Conservation (phyloP, 495 filamentous ascomycete genomes). For the Annulohypoxylon bovei region DNA sequence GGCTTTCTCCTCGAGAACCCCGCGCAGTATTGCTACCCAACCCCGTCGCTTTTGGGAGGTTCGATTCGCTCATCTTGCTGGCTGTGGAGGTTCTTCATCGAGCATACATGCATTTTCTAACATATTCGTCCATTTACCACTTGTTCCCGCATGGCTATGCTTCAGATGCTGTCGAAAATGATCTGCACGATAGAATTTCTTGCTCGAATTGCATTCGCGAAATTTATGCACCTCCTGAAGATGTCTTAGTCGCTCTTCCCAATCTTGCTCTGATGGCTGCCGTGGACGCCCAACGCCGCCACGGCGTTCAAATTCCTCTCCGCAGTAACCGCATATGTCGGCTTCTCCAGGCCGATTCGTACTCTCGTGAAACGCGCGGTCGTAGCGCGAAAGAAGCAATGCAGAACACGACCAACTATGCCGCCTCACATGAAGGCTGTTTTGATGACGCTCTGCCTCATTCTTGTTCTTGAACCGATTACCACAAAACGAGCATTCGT, state of each 20-base stretch:
- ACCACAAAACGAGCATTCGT: conserved; percentile 87
- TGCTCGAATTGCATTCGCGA: conserved; percentile 96
- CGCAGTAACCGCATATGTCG: conserved; percentile 95
- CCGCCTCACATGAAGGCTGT: conserved; percentile 92
- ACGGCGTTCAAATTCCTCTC: conserved; percentile 85
- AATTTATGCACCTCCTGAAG: conserved; percentile 93
- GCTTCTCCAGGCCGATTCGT: conserved; percentile 64
- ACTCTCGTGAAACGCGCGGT: conserved; percentile 88
- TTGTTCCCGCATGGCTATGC: conserved; percentile 95
- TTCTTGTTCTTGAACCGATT: conserved; percentile 99
- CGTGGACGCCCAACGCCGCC: conserved; percentile 50
- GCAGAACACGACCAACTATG: conserved; percentile 98
- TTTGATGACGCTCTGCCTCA: conserved; percentile 96
- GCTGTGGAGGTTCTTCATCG: conserved; percentile 70
- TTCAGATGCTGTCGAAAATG: conserved; percentile 99
- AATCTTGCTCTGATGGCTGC: conserved; percentile 68
- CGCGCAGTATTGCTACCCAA: conserved; percentile 45
- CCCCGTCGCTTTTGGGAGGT: conserved; percentile 20
- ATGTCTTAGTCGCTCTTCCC: conserved; percentile 86
- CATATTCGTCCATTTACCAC: conserved; percentile 99
- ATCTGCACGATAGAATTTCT: conserved; percentile 98
- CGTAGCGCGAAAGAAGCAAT: conserved; percentile 67
- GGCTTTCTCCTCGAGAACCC: conserved; percentile 28
- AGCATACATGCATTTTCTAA: conserved; percentile 97
- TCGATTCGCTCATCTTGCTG: conserved; percentile 44